Evolutionary conservation across 805 yeast genomes (phyloP), one percentile per base, ranked within the genome.

Genomic region (Schwanniomyces vanrijiae): DNA sequence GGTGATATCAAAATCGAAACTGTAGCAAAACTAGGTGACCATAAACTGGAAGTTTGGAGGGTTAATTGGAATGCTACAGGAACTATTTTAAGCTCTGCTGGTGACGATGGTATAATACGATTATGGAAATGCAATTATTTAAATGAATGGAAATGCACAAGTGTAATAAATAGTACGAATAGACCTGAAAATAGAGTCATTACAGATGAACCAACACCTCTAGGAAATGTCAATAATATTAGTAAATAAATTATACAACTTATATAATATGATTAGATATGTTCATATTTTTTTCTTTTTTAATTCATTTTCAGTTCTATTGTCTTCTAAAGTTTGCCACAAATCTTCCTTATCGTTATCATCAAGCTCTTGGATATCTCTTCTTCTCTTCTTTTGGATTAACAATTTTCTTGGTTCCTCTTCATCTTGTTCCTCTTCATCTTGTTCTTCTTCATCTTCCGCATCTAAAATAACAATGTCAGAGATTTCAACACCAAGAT

Each of bases 61-160:
- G 98, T 94, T 1, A 80, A 88, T 22, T 94, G 99, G 98, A 94
- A 94, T 63, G 65, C 85, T 39, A 89, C 98, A 0, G 98, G 98
- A 4, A 89, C 98, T 0, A 84, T 94, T 4, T 69, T 94, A 51
- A 87, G 96, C 55, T 85, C 94, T 40, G 90, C 97, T 5, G 98
- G 99, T 16, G 97, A 91, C 61, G 98, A 94, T 62, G 97, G 97
- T 3, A 83, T 85, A 53, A 84, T 92, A 5, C 74, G 97, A 56
- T 75, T 94, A 54, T 94, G 98, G 96, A 94, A 92, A 66, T 80
- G 96, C 20, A 82, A 88, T 29, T 89, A 87, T 62, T 79, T 86
- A 48, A 88, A 87, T 57, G 88, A 88, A 59, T 94, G 90, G 78
- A 90, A 86, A 67, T 90, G 97, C 64, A 83, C 92, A 82, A 89